Conservation (phyloP, 2,329 filamentous ascomycete species). For the Onygenales sp. region DNA sequence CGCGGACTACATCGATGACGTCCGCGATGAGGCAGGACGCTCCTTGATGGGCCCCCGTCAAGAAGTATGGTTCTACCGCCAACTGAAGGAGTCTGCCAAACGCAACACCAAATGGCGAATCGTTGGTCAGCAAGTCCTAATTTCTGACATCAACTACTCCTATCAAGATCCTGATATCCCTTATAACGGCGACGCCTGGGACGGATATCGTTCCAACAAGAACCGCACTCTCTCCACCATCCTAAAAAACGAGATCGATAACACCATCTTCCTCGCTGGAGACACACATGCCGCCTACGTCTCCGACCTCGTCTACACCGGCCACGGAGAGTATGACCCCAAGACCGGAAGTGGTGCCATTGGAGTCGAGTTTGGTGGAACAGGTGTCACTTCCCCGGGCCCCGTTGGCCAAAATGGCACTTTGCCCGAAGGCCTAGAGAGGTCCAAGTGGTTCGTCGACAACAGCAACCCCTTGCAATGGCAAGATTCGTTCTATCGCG, state of each 20-base stretch:
- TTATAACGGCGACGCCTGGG: constrained; percentile 51
- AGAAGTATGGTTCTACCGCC: constrained; percentile 64
- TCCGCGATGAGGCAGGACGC: constrained; percentile 58
- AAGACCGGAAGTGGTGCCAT: constrained; percentile 46
- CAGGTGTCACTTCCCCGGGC: constrained; percentile 53
- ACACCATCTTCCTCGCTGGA: constrained; percentile 64
- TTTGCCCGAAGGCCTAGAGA: constrained; percentile 41
- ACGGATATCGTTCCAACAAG: constrained; percentile 60
- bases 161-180: constrained; percentile 23
- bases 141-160: constrained; percentile 21
- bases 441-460: constrained; percentile 34
- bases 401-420: constrained; percentile 52
- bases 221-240: constrained; percentile 61
- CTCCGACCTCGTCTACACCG: constrained; percentile 48
- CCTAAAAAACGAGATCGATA: constrained; percentile 58
- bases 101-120: constrained; percentile 63
- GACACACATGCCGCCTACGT: constrained; percentile 62
- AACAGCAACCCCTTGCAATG: constrained; percentile 59
- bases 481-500: constrained; percentile 65
- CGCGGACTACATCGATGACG: constrained; percentile 50
- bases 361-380: constrained; percentile 57
- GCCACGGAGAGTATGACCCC: constrained; percentile 41
- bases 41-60: constrained; percentile 63
- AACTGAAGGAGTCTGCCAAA: constrained; percentile 47
- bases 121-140: constrained; percentile 56